Conservation (phyloP, 2,329 filamentous ascomycete species). For the Ilyonectria robusta region DNA sequence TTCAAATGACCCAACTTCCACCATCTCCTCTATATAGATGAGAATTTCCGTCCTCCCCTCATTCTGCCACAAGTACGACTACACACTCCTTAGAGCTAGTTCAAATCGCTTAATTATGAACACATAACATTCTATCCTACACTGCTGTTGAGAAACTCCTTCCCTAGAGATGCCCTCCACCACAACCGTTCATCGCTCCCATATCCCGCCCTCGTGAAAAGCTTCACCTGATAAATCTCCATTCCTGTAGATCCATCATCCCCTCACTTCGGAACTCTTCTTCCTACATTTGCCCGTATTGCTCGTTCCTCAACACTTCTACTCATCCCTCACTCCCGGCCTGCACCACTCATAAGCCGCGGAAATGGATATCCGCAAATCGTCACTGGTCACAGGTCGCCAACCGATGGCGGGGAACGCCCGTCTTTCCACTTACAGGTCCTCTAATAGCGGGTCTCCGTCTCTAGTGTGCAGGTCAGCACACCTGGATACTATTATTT, state of each 20-base stretch:
- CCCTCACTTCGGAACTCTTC: constrained; percentile 12
- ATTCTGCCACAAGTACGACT: too few relatives aligned
- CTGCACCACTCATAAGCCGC: constrained; percentile 7
- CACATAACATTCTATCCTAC: too few relatives aligned
- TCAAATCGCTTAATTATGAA: too few relatives aligned
- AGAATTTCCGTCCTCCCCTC: too few relatives aligned
- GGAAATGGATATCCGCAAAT: constrained; percentile 34
- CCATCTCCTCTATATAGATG: too few relatives aligned
- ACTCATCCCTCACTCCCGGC: not conserved
- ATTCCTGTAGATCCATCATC: not conserved
- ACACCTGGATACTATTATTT: constrained; percentile 36
- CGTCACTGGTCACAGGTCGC: constrained; percentile 26
- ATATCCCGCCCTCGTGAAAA: not conserved
- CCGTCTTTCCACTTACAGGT: not conserved
- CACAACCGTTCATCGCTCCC: not conserved
- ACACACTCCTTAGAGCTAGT: too few relatives aligned
- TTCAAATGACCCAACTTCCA: too few relatives aligned
- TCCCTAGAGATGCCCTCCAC: not conserved
- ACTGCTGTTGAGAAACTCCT: too few relatives aligned
- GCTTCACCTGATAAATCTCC: not conserved
- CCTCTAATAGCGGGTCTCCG: not conserved
- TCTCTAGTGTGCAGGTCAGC: constrained; percentile 31
- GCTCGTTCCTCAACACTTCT: not conserved
- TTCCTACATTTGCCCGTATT: constrained; percentile 5
- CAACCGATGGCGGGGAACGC: not conserved